Percentiles rank a stretch among this genome's conserved stretches.
phyloP scores from a whole-genome alignment of 2,329 filamentous ascomycete genomes.

The Aspergillus spinulosporus region DNA sequence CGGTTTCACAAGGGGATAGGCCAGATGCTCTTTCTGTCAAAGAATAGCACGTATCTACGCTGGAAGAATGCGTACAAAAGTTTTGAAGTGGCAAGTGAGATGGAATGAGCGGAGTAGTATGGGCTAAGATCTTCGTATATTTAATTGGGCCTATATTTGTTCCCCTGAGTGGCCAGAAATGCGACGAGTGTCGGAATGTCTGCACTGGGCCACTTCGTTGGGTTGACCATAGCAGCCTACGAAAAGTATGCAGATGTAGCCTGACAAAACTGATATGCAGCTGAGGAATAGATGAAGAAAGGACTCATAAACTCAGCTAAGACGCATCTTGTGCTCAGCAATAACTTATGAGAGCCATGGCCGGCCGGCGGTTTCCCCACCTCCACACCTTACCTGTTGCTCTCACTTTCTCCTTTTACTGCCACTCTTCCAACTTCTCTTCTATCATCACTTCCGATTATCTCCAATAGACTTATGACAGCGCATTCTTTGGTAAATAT shows the following conservation, averaged over 20 bases:
- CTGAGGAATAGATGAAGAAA: too few species aligned
- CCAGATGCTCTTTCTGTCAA: too few species aligned
- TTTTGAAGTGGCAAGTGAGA: too few species aligned
- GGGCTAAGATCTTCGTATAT: too few species aligned
- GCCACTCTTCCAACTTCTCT: background rate
- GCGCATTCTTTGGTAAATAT: constrained; percentile 19
- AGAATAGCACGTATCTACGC: too few species aligned
- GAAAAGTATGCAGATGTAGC: background rate
- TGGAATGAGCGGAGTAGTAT: too few species aligned
- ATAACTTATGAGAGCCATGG: background rate
- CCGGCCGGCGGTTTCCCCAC: constrained; percentile 11
- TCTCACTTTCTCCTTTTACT: constrained; percentile 6
- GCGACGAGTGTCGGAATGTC: background rate
- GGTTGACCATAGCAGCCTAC: background rate
- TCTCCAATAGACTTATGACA: constrained; percentile 7
- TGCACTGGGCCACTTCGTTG: too few species aligned
- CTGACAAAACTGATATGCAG: too few species aligned
- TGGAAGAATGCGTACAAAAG: too few species aligned
- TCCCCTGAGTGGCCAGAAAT: background rate
- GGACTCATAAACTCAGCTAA: background rate
- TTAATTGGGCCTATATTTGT: too few species aligned
- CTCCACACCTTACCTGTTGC: constrained; percentile 11
- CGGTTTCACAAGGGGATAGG: too few species aligned
- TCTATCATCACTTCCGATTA: background rate
- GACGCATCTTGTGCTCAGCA: background rate